phyloP scores from a whole-genome alignment of 1,284 basidiomycete species.

The Ganoderma lingzhi region DNA sequence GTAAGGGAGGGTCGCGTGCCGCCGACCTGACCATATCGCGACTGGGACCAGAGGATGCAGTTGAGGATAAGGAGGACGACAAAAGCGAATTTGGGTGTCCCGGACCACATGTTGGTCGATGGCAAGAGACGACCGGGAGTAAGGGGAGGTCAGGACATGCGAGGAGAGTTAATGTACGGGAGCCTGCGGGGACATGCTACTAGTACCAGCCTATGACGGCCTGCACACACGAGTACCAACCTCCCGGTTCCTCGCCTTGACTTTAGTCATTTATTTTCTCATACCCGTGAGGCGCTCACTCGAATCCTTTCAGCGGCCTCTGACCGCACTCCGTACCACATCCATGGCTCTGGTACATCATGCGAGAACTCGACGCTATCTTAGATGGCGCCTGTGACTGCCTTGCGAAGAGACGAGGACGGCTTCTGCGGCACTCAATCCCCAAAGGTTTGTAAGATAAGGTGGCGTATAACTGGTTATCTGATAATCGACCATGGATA shows the following conservation, averaged over 20 bases:
- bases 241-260: neutral
- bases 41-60: conserved; percentile 70
- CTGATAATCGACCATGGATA: conserved; percentile 1
- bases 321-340: neutral
- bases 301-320: neutral
- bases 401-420: neutral
- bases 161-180: conserved; percentile 20
- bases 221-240: conserved; percentile 6
- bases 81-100: conserved; percentile 57
- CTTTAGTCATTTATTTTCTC: conserved; percentile 12
- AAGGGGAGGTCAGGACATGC: conserved; percentile 25
- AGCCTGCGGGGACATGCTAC: conserved; percentile 8
- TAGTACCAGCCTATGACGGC: neutral
- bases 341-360: neutral
- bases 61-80: conserved; percentile 59
- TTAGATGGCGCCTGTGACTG: neutral
- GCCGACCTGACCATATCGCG: conserved; percentile 56
- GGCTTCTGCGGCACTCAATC: neutral
- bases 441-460: neutral
- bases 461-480: neutral
- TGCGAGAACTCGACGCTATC: neutral
- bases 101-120: conserved; percentile 46
- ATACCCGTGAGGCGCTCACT: conserved; percentile 7
- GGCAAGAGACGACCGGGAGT: conserved; percentile 9
- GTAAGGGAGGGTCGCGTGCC: conserved; percentile 34